Evolutionary conservation across 176 grass and related monocot genomes (phyloP).

Genomic region (Dactylis glomerata): DNA sequence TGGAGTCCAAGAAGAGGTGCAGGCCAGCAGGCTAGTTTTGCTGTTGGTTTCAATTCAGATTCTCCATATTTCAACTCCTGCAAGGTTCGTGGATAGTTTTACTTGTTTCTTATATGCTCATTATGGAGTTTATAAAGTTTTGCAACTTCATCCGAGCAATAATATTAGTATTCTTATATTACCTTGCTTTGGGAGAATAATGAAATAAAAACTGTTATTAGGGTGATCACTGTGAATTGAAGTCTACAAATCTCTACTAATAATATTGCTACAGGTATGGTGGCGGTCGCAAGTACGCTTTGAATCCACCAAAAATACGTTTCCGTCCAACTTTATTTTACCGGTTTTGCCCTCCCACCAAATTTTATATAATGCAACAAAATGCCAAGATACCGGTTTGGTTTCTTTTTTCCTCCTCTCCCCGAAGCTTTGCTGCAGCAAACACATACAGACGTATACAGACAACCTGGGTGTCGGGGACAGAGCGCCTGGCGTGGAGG

Average conservation of each 20-base stretch:
- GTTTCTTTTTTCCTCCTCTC: no score
- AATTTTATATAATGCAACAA: no score
- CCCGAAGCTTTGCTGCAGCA: no score
- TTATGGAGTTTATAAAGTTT: background rate
- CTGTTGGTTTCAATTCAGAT: slow-evolving; percentile 90
- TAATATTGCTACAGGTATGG: no score
- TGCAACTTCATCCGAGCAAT: slow-evolving; percentile 10
- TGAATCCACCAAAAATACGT: no score
- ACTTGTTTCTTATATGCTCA: background rate
- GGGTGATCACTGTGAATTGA: background rate
- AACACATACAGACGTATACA: no score
- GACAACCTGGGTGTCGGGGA: no score
- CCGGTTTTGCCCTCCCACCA: no score
- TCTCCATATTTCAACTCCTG: slow-evolving; percentile 71
- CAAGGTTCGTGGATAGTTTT: slow-evolving; percentile 58
- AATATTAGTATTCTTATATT: background rate
- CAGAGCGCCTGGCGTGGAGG: no score
- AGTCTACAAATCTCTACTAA: background rate
- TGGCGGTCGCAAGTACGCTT: no score
- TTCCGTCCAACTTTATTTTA: no score
- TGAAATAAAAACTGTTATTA: slow-evolving; percentile 8
- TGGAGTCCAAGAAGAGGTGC: slow-evolving; percentile 72
- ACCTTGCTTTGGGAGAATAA: slow-evolving; percentile 9
- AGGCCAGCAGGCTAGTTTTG: slow-evolving; percentile 71
- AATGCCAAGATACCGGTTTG: no score